Evolutionary conservation across 2,329 filamentous ascomycete genomes (phyloP), one percentile per base, ranked within the genome.

Genomic region (Talaromyces sp.): DNA sequence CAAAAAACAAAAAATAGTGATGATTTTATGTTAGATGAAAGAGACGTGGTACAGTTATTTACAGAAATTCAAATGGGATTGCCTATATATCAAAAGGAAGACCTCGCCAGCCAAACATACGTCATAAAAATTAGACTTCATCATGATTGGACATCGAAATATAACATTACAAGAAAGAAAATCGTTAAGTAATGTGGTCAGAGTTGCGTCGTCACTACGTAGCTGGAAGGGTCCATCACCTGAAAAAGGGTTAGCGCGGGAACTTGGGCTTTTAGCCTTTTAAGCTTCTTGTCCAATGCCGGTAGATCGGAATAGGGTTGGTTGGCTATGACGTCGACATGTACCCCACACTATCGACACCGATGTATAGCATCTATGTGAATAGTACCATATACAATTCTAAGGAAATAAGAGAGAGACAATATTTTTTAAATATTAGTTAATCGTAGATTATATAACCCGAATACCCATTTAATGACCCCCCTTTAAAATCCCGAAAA

Each of bases 151-250:
- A 30, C 18, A 5, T 18, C 12, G 31, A 51, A 14, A n/a, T 8
- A 50, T 31, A 61, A 33, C 8, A 10, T 9, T 36, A 36, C 44
- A 33, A 36, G 44, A 42, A 54, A 54, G 42, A 30, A 52, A 30
- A 18, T 16, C 28, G 31, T 12, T 18, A 14, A 53, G 7, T 10
- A 30, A 36, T 31, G 51, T 59, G 23, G 61, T 62, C 56, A 62
- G 61, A 52, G 2, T 62, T 62, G 57, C 61, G 61, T 59, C 61
- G 61, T 62, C 56, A 23, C 50, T 51, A 50, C 34, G 56, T 62
- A 47, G 57, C 55, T 55, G 28, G n/a, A 27, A 9, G 6, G 12
- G 5, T 18, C 12, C 10, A 7, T 1, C 4, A 9, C 5, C 50
- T 31, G 8, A 10, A 52, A 28, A 9, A 23, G 50, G 23, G 23